Base-by-base conservation (phyloP, 176 grass and related monocot species). In the Elymus sibiricus region DNA sequence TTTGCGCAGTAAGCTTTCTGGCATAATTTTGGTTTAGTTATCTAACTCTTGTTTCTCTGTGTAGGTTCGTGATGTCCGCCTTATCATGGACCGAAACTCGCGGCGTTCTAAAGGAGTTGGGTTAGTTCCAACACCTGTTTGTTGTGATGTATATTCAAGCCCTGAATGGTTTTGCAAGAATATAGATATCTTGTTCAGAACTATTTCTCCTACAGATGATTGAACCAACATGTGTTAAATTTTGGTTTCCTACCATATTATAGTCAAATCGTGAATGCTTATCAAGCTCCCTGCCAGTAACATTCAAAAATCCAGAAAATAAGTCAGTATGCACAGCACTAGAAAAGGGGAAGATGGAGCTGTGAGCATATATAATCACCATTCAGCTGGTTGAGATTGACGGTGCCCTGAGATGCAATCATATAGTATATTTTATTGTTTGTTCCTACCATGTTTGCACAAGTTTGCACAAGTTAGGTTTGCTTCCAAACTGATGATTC, bases 71-170 rank as follows among this genome's bases (percentile, higher is more conserved):
- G 97, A 99, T 93, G 97, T 99, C 72, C 92, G 97, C 70, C 90
- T 99, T 59, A 99, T 99, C 40, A 99, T 99, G 97, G 97, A 99
- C 68, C 88, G 97, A 70, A 99, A 94, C 73, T 96, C 97, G 27
- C 86, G 97, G 19, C 97, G 97, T 64, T 99, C 97, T 32, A 99
- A 96, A 95, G 97, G 97, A 84, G 97, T 99, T 79, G 97, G 97
- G 97, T 99, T 83, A 88, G 97, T 35, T 78, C 66, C 5, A 5
- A 0, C 79, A 58, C 63, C 74, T 74, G 38, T 69, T 90, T 79
- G 12, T 37, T 34, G 56, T 83, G 60, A 79, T 72, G 21, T 82
- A 65, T 34, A 67, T 75, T 51, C 22, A 9, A 14, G 17, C 59
- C 9, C 1, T 64, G 59, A n/a, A 85, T 53, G n/a, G 21, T 39